A percentile compares a stretch with the other conserved stretches of the same genome.
Evolutionary conservation across 352 stramenopile species (phyloP).

Genomic region (Phytophthora quininea): DNA sequence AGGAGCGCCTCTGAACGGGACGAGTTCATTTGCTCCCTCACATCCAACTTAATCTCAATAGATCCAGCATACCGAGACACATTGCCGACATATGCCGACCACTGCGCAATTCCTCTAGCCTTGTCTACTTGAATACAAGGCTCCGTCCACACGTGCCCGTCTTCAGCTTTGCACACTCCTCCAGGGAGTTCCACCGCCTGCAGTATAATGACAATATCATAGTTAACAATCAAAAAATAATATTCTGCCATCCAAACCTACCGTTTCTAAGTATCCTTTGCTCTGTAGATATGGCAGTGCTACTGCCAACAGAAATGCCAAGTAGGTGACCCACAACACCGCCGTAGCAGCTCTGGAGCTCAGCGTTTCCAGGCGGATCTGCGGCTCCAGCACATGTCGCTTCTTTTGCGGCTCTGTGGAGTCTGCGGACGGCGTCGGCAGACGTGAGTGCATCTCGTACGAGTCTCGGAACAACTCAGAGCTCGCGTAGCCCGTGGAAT

Average conservation of each 20-base stretch:
- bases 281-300: constrained; percentile 77
- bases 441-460: constrained; percentile 79
- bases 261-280: constrained; percentile 73
- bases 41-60: constrained; percentile 62
- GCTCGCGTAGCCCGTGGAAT: constrained; percentile 79
- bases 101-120: constrained; percentile 50
- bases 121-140: constrained; percentile 81
- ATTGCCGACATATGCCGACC: constrained; percentile 73
- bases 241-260: constrained; percentile 9
- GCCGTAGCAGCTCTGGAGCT: constrained; percentile 73
- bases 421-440: constrained; percentile 32
- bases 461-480: constrained; percentile 82
- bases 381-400: constrained; percentile 42
- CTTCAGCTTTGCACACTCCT: constrained; percentile 42
- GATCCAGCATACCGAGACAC: constrained; percentile 72
- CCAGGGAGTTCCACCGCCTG: constrained; percentile 65
- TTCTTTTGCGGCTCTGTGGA: constrained; percentile 32
- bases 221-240: constrained; percentile 17
- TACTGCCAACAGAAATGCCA: constrained; percentile 75
- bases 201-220: constrained; percentile 6
- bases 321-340: constrained; percentile 80
- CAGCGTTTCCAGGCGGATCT: constrained; percentile 83
- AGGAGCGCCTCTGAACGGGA: constrained; percentile 22
- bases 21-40: constrained; percentile 54
- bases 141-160: constrained; percentile 12